Evolutionary conservation across 1,139 yeast species (phyloP), one percentile per base, ranked within the genome.

Genomic region (Hyphopichia pseudoburtonii): DNA sequence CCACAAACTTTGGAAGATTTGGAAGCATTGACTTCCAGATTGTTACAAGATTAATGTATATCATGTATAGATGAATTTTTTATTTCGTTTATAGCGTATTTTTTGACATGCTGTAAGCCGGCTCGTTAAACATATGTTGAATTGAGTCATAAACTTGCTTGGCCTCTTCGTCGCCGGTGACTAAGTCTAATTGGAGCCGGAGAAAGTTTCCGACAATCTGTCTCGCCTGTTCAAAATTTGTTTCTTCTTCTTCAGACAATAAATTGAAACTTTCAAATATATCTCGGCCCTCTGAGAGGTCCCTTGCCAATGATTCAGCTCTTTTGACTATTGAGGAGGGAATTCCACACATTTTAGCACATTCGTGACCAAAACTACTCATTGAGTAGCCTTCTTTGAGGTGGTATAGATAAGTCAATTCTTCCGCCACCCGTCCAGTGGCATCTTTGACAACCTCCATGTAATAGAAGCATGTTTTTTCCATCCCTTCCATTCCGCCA

Each of bases 1-100:
- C 97, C 97, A 16, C 86, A 87, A 51, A 85, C 95, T 22, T 70
- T 92, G 60, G 97, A 88, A 58, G 97, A 92, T 56, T 75, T 92
- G 62, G 98, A 92, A 70, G 89, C 95, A 10, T 78, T 92, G 63
- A 84, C 97, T 2, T 76, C 86, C 33, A 78, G 76, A 58, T 78
- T 92, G 53, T 57, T 65, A 18, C 28, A 31, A 17, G 24, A 31
- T 24, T 33, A 33, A 17, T 28, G 15, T 18, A 28, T 17, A 3
- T n/a, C n/a, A n/a, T n/a, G n/a, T n/a, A n/a, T n/a, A n/a, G n/a
- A 21, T 7, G 23, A 21, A 21, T 21, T 21, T 21, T 21, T 21
- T 21, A 10, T 21, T 21, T 21, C 9, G 23, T 10, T 7, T 21
- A n/a, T n/a, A n/a, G n/a, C n/a, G n/a, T n/a, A n/a, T n/a, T n/a